These are phyloP conservation scores for Incumbomyces lentus DNA, from an alignment of 2,329 filamentous ascomycete genomes.

Conservation along the genomic window DNA sequence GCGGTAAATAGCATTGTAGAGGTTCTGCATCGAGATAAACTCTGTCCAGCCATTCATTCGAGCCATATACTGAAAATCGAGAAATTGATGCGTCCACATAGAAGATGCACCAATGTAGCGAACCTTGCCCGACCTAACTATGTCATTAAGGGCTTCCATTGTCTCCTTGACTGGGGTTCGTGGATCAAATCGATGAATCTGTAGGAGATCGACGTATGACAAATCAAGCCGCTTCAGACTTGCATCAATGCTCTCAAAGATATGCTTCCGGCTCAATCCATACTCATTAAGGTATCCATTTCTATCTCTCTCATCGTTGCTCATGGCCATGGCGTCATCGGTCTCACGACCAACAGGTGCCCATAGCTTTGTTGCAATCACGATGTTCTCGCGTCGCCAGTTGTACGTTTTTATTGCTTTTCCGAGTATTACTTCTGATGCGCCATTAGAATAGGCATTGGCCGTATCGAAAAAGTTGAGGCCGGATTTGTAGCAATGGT, in stretches of 20 bases:
- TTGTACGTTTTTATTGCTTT: constrained; percentile 54
- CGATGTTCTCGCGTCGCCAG: constrained; percentile 46
- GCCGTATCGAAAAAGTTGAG: constrained; percentile 31
- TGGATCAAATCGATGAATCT: constrained; percentile 41
- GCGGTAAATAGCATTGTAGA: constrained; percentile 43
- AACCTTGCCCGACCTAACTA: constrained; percentile 28
- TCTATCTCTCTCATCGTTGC: constrained; percentile 28
- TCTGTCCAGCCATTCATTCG: constrained; percentile 49
- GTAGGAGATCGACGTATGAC: constrained; percentile 40
- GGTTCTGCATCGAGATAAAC: constrained; percentile 51
- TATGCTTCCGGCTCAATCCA: constrained; percentile 25
- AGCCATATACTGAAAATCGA: constrained; percentile 30
- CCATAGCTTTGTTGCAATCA: constrained; percentile 49
- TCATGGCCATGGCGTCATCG: constrained; percentile 7
- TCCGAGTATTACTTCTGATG: constrained; percentile 53
- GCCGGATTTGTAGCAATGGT: constrained; percentile 28
- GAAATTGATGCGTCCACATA: constrained; percentile 22
- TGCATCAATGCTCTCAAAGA: constrained; percentile 38
- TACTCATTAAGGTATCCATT: constrained; percentile 41
- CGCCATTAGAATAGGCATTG: constrained; percentile 44
- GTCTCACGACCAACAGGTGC: constrained; percentile 25
- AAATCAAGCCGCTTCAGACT: constrained; percentile 34
- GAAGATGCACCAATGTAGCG: constrained; percentile 11
- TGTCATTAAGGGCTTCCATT: constrained; percentile 36
- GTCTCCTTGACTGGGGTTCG: constrained; percentile 41